phyloP scores from a whole-genome alignment of 768 basidiomycete species.

The Rossbeevera mucosa region DNA sequence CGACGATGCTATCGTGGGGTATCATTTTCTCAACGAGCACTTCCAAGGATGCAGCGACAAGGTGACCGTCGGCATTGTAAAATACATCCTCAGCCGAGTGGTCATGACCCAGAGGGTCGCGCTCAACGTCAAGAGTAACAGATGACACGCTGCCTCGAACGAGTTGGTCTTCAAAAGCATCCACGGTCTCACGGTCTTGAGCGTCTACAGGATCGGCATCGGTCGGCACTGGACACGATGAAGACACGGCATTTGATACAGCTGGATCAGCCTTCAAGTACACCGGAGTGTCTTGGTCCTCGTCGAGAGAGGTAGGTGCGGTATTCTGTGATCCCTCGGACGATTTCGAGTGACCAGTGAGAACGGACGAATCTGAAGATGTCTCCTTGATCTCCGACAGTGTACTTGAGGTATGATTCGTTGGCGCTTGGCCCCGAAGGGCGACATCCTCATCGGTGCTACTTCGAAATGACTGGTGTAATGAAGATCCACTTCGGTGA shows the following conservation, averaged over 20 bases:
- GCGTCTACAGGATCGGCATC: conserved; percentile 56
- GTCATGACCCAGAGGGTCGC: conserved; percentile 57
- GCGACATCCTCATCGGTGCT: conserved; percentile 57
- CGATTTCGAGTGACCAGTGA: conserved; percentile 40
- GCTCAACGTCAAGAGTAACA: conserved; percentile 38
- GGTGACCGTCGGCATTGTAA: conserved; percentile 84
- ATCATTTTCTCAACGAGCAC: conserved; percentile 97
- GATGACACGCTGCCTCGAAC: conserved; percentile 48
- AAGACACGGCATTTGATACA: conserved; percentile 25
- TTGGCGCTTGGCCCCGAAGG: conserved; percentile 43
- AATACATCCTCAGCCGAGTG: conserved; percentile 80
- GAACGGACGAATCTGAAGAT: conserved; percentile 50
- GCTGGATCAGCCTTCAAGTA: conserved; percentile 25
- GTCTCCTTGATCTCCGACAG: conserved; percentile 31
- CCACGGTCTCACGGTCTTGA: conserved; percentile 30
- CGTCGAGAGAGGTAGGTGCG: conserved; percentile 46
- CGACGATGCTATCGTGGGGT: conserved; percentile 87
- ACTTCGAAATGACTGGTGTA: conserved; percentile 34
- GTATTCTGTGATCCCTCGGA: conserved; percentile 47
- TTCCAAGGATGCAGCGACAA: conserved; percentile 85
- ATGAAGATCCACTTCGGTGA: conserved; percentile 35
- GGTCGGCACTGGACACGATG: conserved; percentile 27
- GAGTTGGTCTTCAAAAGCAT: conserved; percentile 50
- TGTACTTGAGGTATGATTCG: conserved; percentile 17
- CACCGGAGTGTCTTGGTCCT: conserved; percentile 37